These are phyloP conservation scores for Coemansia sp. DNA, from an alignment of 192 early-diverging fungal genomes.

Conservation along the genomic window DNA sequence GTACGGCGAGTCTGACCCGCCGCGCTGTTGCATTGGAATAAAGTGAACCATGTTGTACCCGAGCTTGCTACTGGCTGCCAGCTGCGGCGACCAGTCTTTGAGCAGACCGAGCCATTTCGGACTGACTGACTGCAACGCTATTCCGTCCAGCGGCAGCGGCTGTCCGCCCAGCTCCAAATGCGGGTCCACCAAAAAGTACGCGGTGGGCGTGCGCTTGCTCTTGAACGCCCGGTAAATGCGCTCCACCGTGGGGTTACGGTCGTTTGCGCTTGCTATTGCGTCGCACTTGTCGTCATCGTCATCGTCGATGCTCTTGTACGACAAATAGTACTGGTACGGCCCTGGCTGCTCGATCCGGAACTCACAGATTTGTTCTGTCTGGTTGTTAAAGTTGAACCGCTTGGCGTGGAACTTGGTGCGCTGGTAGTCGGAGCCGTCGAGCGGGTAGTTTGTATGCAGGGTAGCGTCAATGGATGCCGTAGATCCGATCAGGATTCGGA, in stretches of 20 bases:
- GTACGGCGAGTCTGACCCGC: slow-evolving; percentile 95
- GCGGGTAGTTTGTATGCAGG: slow-evolving; percentile 87
- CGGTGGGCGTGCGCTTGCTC: slow-evolving; percentile 44
- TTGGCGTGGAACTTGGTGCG: slow-evolving; percentile 41
- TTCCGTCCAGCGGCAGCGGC: slow-evolving; percentile 80
- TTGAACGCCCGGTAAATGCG: slow-evolving; percentile 38
- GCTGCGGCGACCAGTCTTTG: slow-evolving; percentile 68
- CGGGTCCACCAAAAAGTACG: slow-evolving; percentile 90
- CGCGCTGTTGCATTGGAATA: slow-evolving; percentile 88
- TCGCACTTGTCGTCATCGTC: slow-evolving; percentile 15
- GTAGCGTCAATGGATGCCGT: slow-evolving; percentile 66
- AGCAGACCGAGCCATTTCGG: slow-evolving; percentile 95
- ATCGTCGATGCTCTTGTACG: slow-evolving; percentile 55
- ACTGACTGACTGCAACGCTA: slow-evolving; percentile 87
- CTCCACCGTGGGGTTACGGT: slow-evolving; percentile 33
- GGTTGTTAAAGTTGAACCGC: slow-evolving; percentile 46
- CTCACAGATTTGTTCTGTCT: slow-evolving; percentile 66
- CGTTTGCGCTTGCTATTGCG: slow-evolving; percentile 14
- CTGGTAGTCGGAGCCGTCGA: slow-evolving; percentile 58
- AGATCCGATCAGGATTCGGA: slow-evolving; percentile 77
- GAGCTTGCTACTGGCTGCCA: slow-evolving; percentile 65
- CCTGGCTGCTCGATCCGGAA: slow-evolving; percentile 65
- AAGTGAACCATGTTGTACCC: slow-evolving; percentile 99
- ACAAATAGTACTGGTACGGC: slow-evolving; percentile 85
- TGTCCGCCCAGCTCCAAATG: slow-evolving; percentile 57